These are phyloP conservation scores for Blastobotrys aristatus DNA, from an alignment of 1,139 yeast genomes.

Conservation along the genomic window DNA sequence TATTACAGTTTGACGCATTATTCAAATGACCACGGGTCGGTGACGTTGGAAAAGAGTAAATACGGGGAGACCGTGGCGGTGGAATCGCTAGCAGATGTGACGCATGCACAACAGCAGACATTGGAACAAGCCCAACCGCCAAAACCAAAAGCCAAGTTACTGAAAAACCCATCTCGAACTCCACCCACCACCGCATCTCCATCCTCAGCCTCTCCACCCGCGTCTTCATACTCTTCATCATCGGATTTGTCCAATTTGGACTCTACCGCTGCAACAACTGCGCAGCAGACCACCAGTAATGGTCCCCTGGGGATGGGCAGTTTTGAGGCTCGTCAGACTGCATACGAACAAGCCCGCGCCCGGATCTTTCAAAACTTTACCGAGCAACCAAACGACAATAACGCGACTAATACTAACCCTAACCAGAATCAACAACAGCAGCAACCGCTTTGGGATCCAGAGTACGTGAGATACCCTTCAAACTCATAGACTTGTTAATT, in stretches of 20 bases:
- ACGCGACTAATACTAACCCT: neutral
- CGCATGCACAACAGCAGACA: neutral
- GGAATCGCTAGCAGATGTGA: conserved; percentile 8
- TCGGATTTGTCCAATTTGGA: neutral
- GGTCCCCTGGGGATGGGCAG: conserved; percentile 14
- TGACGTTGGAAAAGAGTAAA: conserved; percentile 37
- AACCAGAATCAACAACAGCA: neutral
- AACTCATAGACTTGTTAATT: neutral
- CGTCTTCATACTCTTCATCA: neutral
- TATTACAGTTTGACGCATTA: conserved; percentile 56
- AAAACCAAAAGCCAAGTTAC: conserved; percentile 7
- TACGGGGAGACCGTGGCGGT: conserved; percentile 2
- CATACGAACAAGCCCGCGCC: conserved; percentile 43
- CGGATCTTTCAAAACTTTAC: conserved; percentile 39
- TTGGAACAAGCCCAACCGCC: neutral
- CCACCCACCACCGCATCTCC: conserved; percentile 1
- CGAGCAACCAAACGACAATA: conserved; percentile 29
- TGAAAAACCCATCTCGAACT: conserved; percentile 5
- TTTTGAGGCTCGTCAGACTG: conserved; percentile 37
- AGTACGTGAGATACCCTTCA: conserved; percentile 12
- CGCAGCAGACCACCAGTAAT: neutral
- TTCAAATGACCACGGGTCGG: conserved; percentile 40
- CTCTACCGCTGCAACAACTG: neutral
- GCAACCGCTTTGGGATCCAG: conserved; percentile 15
- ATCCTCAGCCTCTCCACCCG: conserved; percentile 1